Conservation (phyloP, 2,329 filamentous ascomycete genomes). For the Moelleriella libera region DNA sequence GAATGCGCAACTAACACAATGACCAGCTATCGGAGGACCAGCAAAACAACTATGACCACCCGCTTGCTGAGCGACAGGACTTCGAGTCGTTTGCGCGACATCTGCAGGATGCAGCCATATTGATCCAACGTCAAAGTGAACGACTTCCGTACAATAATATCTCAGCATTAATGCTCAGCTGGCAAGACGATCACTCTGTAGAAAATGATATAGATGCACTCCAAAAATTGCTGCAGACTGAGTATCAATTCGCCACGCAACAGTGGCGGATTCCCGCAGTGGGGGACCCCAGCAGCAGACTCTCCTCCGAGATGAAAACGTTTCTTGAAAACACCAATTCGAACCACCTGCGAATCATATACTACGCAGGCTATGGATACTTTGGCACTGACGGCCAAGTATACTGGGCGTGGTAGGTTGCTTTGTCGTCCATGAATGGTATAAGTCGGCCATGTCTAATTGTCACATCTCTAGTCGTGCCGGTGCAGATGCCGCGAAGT, state of each 20-base stretch:
- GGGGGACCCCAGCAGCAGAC: slow-evolving; percentile 44
- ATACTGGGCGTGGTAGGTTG: slow-evolving; percentile 48
- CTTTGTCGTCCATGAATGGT: not conserved
- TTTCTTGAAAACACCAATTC: slow-evolving; percentile 43
- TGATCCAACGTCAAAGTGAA: slow-evolving; percentile 50
- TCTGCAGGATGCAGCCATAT: slow-evolving; percentile 53
- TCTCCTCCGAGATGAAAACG: slow-evolving; percentile 43
- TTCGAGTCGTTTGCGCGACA: slow-evolving; percentile 55
- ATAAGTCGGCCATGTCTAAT: slow-evolving; percentile 25
- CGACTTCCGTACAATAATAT: slow-evolving; percentile 41
- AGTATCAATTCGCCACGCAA: slow-evolving; percentile 47
- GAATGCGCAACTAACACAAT: not conserved
- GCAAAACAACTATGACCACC: slow-evolving; percentile 24
- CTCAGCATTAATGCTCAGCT: slow-evolving; percentile 45
- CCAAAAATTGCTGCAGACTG: slow-evolving; percentile 42
- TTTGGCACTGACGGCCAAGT: slow-evolving; percentile 44
- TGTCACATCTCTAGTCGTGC: slow-evolving; percentile 29
- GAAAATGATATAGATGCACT: slow-evolving; percentile 39
- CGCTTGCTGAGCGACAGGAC: slow-evolving; percentile 37
- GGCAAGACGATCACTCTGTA: slow-evolving; percentile 44
- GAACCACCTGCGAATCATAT: slow-evolving; percentile 49
- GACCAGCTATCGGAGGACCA: slow-evolving; percentile 10
- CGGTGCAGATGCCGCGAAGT: slow-evolving; percentile 41
- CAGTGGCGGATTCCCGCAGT: slow-evolving; percentile 47
- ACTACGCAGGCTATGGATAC: slow-evolving; percentile 49